Evolutionary conservation across 2,329 filamentous ascomycete genomes (phyloP).

Genomic region (Phialophora macrospora): DNA sequence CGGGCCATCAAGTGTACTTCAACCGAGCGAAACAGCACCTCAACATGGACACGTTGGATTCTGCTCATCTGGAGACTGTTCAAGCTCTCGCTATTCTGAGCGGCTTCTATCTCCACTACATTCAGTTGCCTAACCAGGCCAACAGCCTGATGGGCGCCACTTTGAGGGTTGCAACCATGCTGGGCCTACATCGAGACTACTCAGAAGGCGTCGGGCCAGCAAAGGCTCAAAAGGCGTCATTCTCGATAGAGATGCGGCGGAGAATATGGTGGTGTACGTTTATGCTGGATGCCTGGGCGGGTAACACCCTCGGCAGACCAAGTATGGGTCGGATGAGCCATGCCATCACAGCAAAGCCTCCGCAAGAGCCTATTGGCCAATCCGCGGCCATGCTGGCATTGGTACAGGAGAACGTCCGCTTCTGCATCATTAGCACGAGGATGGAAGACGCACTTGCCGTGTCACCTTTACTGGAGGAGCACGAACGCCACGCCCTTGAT

Average conservation of each 20-base stretch:
- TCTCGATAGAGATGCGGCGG: slow-evolving; percentile 64
- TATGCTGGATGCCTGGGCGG: slow-evolving; percentile 75
- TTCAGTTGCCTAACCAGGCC: slow-evolving; percentile 76
- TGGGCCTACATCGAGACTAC: slow-evolving; percentile 72
- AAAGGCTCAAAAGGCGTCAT: slow-evolving; percentile 54
- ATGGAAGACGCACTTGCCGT: slow-evolving; percentile 77
- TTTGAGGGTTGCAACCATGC: slow-evolving; percentile 73
- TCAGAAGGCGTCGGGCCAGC: slow-evolving; percentile 50
- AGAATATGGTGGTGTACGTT: slow-evolving; percentile 78
- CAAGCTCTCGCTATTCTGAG: slow-evolving; percentile 74
- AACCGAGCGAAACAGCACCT: slow-evolving; percentile 69
- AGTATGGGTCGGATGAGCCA: slow-evolving; percentile 70
- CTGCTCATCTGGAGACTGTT: slow-evolving; percentile 72
- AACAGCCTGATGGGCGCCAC: slow-evolving; percentile 74
- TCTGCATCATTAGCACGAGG: slow-evolving; percentile 77
- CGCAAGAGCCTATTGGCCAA: slow-evolving; percentile 57
- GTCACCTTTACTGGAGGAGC: slow-evolving; percentile 67
- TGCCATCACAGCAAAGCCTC: slow-evolving; percentile 69
- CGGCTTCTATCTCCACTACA: slow-evolving; percentile 78
- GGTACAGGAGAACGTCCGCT: slow-evolving; percentile 71
- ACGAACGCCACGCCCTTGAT: slow-evolving; percentile 71
- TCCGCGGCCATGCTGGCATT: slow-evolving; percentile 24
- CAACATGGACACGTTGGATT: slow-evolving; percentile 69
- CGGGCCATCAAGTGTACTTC: slow-evolving; percentile 70
- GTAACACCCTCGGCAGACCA: slow-evolving; percentile 71